Evolutionary conservation across 129 eudicot genomes (phyloP), one percentile per base, ranked within the genome.

Genomic region (Arctium minus): DNA sequence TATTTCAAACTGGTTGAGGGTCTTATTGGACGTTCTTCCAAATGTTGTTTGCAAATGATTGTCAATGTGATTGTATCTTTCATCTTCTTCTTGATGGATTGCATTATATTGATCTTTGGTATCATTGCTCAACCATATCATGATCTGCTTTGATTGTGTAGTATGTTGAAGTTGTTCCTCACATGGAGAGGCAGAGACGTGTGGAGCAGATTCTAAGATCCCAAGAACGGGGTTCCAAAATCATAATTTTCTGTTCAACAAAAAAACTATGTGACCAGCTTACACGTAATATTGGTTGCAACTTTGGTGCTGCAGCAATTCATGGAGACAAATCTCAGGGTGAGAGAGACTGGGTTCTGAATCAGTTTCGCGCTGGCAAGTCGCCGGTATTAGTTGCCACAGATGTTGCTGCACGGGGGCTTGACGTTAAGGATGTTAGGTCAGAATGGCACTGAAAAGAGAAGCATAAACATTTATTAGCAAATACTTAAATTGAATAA

Each of bases 331-430:
- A 95, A 76, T 82, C 90, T 83, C 98, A 92, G 91, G 83, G 74
- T 70, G 98, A 95, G 81, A 88, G 98, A 85, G 98, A 95, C 77
- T 89, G 78, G 81, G 98, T 95, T 74, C 70, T 95, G 77, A 92
- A 86, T 88, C 94, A 95, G 64, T 95, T 95, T 36, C 93, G 98
- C 1, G 60, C 84, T 32, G 97, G 98, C 27, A 88, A 87, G 81
- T 85, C 94, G 29, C 98, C 97, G 2, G 83, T 95, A 77, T 83
- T 95, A 74, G 97, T 95, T 78, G 98, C 98, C 67, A 95, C 98
- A 44, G 98, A 92, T 91, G 98, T 95, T 85, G 98, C 97, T 60
- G 98, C 97, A 7, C 89, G 98, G 4, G 97, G 98, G 53, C 97
- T 95, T 75, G 98, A 95, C 76, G 74, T 95, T 37, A 89, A 92